phyloP scores from a whole-genome alignment of 768 basidiomycete species.

The Boletus tylopilopsis region DNA sequence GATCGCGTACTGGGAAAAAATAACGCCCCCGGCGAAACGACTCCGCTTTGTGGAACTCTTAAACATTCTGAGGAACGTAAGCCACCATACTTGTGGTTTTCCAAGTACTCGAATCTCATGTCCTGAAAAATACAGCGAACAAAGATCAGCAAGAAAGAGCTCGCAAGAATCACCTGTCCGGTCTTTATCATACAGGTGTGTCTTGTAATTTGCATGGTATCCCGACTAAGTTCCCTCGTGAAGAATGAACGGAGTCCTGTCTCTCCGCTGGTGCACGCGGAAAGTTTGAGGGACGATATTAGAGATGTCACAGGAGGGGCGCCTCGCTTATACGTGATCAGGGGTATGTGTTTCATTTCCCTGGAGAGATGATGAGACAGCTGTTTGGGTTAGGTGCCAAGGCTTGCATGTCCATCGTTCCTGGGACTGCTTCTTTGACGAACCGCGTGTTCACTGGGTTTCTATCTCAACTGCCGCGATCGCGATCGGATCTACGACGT shows the following conservation, averaged over 20 bases:
- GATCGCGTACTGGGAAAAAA: slow-evolving; percentile 60
- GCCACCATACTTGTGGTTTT: too few species aligned
- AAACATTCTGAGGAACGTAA: slow-evolving; percentile 58
- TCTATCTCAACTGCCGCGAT: slow-evolving; percentile 48
- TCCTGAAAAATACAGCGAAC: slow-evolving; percentile 52
- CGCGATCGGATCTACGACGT: slow-evolving; percentile 46
- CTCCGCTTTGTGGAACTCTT: slow-evolving; percentile 49
- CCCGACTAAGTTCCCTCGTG: slow-evolving; percentile 1
- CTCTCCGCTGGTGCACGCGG: slow-evolving; percentile 54
- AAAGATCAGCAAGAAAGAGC: slow-evolving; percentile 44
- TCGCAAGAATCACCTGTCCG: slow-evolving; percentile 55
- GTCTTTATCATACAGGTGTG: slow-evolving; percentile 67
- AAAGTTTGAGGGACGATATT: slow-evolving; percentile 47
- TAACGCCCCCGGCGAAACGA: slow-evolving; percentile 51
- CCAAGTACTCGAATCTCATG: slow-evolving; percentile 1
- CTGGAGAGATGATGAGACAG: not conserved
- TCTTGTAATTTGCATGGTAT: not conserved
- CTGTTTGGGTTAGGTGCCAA: slow-evolving; percentile 41
- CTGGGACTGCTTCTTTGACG: slow-evolving; percentile 54
- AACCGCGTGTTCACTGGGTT: slow-evolving; percentile 66
- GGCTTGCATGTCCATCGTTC: slow-evolving; percentile 52
- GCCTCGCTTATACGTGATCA: slow-evolving; percentile 54
- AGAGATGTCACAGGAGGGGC: slow-evolving; percentile 44
- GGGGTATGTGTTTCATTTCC: slow-evolving; percentile 40
- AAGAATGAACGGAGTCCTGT: slow-evolving; percentile 60